These are phyloP conservation scores for Acrocalymma vagum DNA, from an alignment of 2,329 filamentous ascomycete genomes.

Conservation along the genomic window DNA sequence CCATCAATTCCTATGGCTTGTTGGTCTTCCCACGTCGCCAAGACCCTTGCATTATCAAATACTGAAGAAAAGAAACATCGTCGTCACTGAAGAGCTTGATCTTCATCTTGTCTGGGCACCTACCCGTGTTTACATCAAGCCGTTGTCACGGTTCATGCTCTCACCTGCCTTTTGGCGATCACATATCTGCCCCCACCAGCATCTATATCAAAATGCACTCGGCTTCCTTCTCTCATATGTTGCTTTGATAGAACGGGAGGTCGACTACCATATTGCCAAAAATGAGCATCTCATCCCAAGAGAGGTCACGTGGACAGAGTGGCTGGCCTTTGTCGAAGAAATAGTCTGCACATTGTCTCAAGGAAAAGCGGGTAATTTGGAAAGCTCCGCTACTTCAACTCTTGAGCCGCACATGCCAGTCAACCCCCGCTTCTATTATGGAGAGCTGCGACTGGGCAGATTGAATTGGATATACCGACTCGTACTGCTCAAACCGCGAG, in stretches of 20 bases:
- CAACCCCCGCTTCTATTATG: slow-evolving; percentile 34
- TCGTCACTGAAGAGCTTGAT: slow-evolving; percentile 28
- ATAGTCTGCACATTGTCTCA: slow-evolving; percentile 6
- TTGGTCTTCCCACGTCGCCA: slow-evolving; percentile 24
- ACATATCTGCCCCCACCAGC: slow-evolving; percentile 20
- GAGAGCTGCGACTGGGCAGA: slow-evolving; percentile 31
- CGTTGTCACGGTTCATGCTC: slow-evolving; percentile 27
- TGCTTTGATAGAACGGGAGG: slow-evolving; percentile 28
- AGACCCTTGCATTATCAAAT: slow-evolving; percentile 28
- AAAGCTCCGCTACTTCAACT: slow-evolving; percentile 6
- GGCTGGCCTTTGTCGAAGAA: slow-evolving; percentile 22
- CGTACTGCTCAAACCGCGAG: slow-evolving; percentile 16
- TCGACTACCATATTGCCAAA: slow-evolving; percentile 26
- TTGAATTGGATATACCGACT: slow-evolving; percentile 36
- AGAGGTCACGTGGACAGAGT: slow-evolving; percentile 28
- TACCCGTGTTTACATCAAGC: slow-evolving; percentile 27
- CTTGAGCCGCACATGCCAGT: slow-evolving; percentile 13
- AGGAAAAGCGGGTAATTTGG: slow-evolving; percentile 9
- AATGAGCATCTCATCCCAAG: slow-evolving; percentile 21
- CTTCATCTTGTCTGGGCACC: slow-evolving; percentile 31
- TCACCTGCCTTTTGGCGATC: slow-evolving; percentile 25
- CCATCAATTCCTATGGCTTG: slow-evolving; percentile 28
- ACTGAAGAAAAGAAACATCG: slow-evolving; percentile 28
- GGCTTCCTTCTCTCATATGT: slow-evolving; percentile 28
- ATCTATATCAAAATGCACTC: slow-evolving; percentile 25